These are phyloP conservation scores for Vitis rotundifolia DNA, from an alignment of 164 flowering plant species.

Conservation along the genomic window DNA sequence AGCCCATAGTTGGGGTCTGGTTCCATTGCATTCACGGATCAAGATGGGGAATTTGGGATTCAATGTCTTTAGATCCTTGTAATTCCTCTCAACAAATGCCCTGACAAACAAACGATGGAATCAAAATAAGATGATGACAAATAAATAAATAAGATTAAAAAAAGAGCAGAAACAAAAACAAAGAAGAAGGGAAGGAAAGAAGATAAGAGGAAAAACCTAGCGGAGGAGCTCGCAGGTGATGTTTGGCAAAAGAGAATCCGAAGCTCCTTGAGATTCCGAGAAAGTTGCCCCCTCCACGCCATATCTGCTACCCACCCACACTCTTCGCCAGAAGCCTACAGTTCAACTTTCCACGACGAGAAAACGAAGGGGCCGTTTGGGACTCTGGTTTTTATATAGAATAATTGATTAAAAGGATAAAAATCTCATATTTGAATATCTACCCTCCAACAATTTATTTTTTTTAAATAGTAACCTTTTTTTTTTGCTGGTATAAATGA, in stretches of 20 bases:
- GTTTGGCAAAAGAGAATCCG: constrained; percentile 77
- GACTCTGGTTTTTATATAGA: too few relatives aligned
- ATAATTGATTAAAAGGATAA: too few relatives aligned
- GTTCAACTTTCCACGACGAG: too few relatives aligned
- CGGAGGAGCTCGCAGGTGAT: constrained; percentile 68
- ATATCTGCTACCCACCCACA: constrained; percentile 8
- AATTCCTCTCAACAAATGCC: constrained; percentile 72
- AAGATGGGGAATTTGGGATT: constrained; percentile 84
- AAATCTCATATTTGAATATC: too few relatives aligned
- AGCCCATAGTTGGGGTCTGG: constrained; percentile 83
- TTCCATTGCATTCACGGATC: constrained; percentile 78
- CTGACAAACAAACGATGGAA: constrained; percentile 27
- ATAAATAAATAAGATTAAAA: not conserved
- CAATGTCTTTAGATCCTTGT: constrained; percentile 77
- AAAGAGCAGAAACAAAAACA: not conserved
- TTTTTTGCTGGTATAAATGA: too few relatives aligned
- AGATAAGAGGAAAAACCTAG: constrained; percentile 38
- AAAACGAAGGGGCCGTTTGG: too few relatives aligned
- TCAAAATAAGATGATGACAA: not conserved
- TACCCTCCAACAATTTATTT: too few relatives aligned
- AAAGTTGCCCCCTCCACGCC: constrained; percentile 51
- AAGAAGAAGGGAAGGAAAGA: not conserved
- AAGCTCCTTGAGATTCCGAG: constrained; percentile 60
- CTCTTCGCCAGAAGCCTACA: too few relatives aligned
- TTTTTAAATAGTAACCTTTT: too few relatives aligned